Conservation (phyloP, 208 protist genomes). For the Vickermania spadyakhi region DNA sequence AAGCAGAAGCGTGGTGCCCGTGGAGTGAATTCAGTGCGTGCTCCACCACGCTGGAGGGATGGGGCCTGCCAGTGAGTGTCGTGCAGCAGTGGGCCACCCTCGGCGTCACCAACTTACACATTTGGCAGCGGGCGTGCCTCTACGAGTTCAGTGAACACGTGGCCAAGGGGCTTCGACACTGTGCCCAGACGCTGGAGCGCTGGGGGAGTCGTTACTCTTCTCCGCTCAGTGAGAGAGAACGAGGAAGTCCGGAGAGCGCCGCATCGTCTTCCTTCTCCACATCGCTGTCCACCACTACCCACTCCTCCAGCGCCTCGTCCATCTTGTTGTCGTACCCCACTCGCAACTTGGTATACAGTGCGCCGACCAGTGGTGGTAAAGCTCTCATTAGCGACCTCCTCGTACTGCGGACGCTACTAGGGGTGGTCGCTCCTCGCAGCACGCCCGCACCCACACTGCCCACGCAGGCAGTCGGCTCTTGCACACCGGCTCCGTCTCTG, state of each 20-base stretch:
- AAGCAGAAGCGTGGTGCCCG: background rate
- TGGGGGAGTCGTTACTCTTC: background rate
- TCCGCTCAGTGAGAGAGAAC: background rate
- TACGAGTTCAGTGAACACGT: conserved; percentile 6
- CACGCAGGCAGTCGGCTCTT: background rate
- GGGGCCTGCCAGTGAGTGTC: conserved; percentile 1
- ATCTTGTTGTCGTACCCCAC: background rate
- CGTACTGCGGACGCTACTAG: conserved; percentile 7
- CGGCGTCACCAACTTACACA: conserved; percentile 5
- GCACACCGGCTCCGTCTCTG: background rate
- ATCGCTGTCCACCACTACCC: background rate
- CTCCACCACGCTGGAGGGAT: background rate
- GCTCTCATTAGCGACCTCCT: conserved; percentile 14
- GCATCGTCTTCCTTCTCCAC: background rate
- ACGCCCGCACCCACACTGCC: background rate
- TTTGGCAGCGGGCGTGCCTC: conserved; percentile 14
- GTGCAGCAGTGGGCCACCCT: background rate
- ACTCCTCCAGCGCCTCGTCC: background rate
- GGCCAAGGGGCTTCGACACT: background rate
- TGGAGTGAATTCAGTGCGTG: background rate
- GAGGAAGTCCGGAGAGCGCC: background rate
- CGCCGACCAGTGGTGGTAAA: conserved; percentile 21
- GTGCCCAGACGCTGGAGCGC: background rate
- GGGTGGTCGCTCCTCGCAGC: background rate
- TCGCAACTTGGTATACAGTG: conserved; percentile 13